A percentile compares a stretch with the other conserved stretches of the same genome.
Conservation (phyloP, 306 rosid genomes). For the Vigna unguiculata region DNA sequence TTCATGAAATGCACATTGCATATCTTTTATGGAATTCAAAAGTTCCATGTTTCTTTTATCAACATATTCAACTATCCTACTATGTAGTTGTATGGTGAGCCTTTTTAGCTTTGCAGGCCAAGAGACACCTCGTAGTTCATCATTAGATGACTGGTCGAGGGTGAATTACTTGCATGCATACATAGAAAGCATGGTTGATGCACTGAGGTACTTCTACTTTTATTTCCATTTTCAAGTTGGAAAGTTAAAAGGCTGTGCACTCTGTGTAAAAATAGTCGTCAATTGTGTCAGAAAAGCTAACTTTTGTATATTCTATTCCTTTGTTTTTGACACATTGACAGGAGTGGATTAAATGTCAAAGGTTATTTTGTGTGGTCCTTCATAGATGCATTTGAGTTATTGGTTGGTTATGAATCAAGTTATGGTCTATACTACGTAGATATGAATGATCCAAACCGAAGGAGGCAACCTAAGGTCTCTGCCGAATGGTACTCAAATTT, state of each 20-base stretch:
- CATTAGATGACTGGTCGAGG: constrained; percentile 64
- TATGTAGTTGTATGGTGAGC: neutral
- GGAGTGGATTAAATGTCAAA: constrained; percentile 68
- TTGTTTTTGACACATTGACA: constrained; percentile 30
- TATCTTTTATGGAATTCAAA: neutral
- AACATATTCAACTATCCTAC: neutral
- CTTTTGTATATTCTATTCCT: neutral
- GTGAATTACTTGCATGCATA: constrained; percentile 56
- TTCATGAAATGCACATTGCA: neutral
- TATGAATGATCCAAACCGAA: constrained; percentile 58
- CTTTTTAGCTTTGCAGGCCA: constrained; percentile 52
- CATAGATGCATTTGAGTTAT: constrained; percentile 59
- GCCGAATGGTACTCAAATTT: constrained; percentile 70
- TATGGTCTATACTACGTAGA: constrained; percentile 62
- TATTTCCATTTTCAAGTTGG: neutral
- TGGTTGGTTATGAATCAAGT: constrained; percentile 50
- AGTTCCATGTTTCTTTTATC: neutral
- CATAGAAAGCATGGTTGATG: constrained; percentile 50
- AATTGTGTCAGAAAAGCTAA: neutral
- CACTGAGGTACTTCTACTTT: constrained; percentile 57
- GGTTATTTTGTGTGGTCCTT: constrained; percentile 83
- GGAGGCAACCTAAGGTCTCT: constrained; percentile 64
- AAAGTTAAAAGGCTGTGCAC: neutral
- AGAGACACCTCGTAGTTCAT: constrained; percentile 52
- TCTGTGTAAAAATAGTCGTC: neutral